Evolutionary conservation across 345 rosid genomes (phyloP), one percentile per base, ranked within the genome.

Genomic region (Psidium friedrichsthalianum): DNA sequence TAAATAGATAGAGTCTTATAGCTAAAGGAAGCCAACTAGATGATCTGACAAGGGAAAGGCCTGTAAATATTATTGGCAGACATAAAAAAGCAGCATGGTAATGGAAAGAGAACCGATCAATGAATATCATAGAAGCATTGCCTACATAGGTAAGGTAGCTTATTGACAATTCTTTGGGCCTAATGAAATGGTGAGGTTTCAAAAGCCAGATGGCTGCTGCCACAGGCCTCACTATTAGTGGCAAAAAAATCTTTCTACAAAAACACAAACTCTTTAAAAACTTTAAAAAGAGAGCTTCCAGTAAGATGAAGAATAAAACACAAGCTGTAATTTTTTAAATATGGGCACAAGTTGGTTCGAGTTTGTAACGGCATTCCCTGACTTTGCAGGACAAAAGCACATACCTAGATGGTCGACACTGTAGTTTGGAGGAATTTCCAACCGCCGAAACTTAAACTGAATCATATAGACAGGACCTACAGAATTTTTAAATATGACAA

Each of bases 361-460:
- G 16, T 21, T 83, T 20, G n/a, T 27, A 55, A 56, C 51, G 56
- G 14, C 11, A 83, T 84, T 49, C 64, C 40, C 47, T 16, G 8
- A 69, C 78, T 69, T 36, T 69, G 24, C 47, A 69, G 47, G 47
- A 69, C 78, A 69, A 18, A 32, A 49, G 27, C 54, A 49, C 91
- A 69, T 92, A 97, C 99, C 99, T 74, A 96, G 90, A 90, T 97
- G 98, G 82, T 91, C 89, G 74, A 88, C 90, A 89, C 90, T 90
- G 92, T 94, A 97, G 89, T 94, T 93, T 18, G 98, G 96, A 61
- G 99, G 98, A 85, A 97, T 95, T 92, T 95, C 98, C 85, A 92
- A 91, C 89, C 94, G 98, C 78, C 98, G 99, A 86, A 97, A 96
- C 91, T 95, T 96, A 87, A 97, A 96, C 83, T 90, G 96, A 88